Base-by-base conservation (phyloP, 2,329 filamentous ascomycete species). In the Dactylellina leptospora region DNA sequence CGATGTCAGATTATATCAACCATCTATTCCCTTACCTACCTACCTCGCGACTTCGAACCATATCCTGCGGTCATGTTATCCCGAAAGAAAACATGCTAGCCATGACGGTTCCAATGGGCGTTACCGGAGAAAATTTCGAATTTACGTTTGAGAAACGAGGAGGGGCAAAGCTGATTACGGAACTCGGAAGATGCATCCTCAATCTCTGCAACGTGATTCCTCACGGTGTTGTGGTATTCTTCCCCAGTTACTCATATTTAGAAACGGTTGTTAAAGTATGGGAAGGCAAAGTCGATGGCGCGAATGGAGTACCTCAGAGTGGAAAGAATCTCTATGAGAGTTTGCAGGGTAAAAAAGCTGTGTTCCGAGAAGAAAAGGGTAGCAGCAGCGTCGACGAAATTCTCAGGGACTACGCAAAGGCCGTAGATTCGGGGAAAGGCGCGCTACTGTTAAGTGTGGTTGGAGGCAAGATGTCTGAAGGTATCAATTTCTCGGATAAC, bases 11-110 rank as follows among this genome's bases (percentile, higher is more conserved):
- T 80, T 99, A 96, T 80, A 88, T 85, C 33, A 85, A 89, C 2
- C 91, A 97, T 76, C 83, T 99, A 0, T 95, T 99, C 74, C 90
- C 93, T 0, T 89, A 90, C 51, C 79, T 96, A 0, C 78, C 85
- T 0, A 75, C 83, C 0, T 80, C 82, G 0, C 86, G 86, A 63
- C 85, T 97, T 45, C 88, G 85, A 8, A 96, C 91, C 0, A 85
- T 97, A 27, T 97, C 92, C 75, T 99, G 93, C 78, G 93, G 92
- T 0, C 95, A 99, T 80, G 93, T 99, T 47, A 96, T 99, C 59
- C 93, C 95, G 0, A 80, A 86, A 0, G 86, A 87, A 2, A 96
- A 92, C 74, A 84, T 99, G 1, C 87, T 91, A 59, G 93, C 92
- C 1, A 89, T 89, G 81, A 88, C 90, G 0, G 80, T 99, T 0